Base-by-base conservation (phyloP, 2,329 filamentous ascomycete species). In the Calcarisporium arbuscula region DNA sequence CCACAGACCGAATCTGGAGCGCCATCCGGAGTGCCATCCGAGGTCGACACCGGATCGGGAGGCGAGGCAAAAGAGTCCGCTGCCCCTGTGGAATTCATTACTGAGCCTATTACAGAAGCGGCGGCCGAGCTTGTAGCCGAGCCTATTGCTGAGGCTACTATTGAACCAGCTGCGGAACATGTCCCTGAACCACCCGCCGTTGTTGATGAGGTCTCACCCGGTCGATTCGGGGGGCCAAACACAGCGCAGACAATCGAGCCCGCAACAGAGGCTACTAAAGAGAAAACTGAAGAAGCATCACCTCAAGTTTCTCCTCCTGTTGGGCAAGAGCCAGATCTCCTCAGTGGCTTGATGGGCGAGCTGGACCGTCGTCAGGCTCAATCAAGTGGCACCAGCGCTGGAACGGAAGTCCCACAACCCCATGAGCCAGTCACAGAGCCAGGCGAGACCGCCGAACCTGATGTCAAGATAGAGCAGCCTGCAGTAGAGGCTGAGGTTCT, bases 331-430 rank as follows among this genome's bases (percentile, higher is more conserved):
- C 56, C 62, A 7, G 65, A 70, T 45, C 36, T 70, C 22, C 57
- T 70, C 16, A 61, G 58, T n/a, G 62, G 58, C n/a, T 47, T 69
- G 2, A 61, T 70, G 44, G 57, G 63, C 2, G 66, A 64, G 21
- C 54, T 70, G 22, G 61, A 68, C 36, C 57, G 61, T 20, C 57
- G 61, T 20, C 63, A 67, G 38, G 50, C 44, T 8, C 10, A 25
- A 10, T 9, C 22, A 32, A 22, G 34, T 28, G 3, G 34, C 15
- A n/a, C n/a, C n/a, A n/a, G n/a, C n/a, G n/a, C n/a, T n/a, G 22
- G 9, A 25, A 9, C 22, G 22, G 22, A 25, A 18, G 19, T 29
- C n/a, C n/a, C n/a, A n/a, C n/a, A n/a, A n/a, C n/a, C n/a, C n/a
- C n/a, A 28, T 19, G 30, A 20, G 27, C 12, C 26, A 5, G n/a